Evolutionary conservation across 1,284 basidiomycete genomes (phyloP).

Genomic region (Farysia itapuensis): DNA sequence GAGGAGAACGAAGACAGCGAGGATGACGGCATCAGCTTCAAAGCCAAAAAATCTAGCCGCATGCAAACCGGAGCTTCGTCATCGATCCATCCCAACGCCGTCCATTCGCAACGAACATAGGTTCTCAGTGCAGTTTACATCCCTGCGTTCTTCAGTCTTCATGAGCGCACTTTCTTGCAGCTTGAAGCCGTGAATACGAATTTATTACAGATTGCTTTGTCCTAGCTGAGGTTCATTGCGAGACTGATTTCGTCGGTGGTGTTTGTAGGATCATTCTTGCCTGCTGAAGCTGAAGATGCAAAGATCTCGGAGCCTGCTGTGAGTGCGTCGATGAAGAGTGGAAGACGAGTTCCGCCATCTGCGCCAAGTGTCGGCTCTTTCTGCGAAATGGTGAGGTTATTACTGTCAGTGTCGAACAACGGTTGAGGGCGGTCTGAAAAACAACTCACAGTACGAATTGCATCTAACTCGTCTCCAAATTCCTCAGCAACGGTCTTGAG

Average conservation of each 20-base stretch:
- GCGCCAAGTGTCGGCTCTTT: conserved; percentile 35
- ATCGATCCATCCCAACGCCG: too few species aligned
- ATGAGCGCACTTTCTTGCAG: too few species aligned
- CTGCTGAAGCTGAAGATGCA: not conserved
- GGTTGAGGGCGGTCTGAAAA: too few species aligned
- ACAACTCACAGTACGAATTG: conserved; percentile 35
- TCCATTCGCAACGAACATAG: too few species aligned
- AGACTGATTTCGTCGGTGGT: conserved; percentile 13
- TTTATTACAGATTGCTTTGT: too few species aligned
- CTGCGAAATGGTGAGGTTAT: not conserved
- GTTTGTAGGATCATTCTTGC: not conserved
- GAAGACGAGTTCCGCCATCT: conserved; percentile 36
- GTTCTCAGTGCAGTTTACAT: too few species aligned
- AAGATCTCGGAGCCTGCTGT: conserved; percentile 38
- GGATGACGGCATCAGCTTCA: conserved; percentile 27
- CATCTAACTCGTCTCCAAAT: conserved; percentile 45
- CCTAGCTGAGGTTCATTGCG: conserved; percentile 10
- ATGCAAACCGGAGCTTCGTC: too few species aligned
- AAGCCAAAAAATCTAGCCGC: conserved; percentile 23
- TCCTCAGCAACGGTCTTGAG: conserved; percentile 46
- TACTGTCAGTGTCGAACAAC: not conserved
- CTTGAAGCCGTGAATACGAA: too few species aligned
- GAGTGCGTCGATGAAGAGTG: conserved; percentile 46
- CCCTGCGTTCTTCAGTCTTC: too few species aligned
- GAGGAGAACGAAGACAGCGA: conserved; percentile 34